A percentile compares a stretch with the other conserved stretches of the same genome.
phyloP scores from a whole-genome alignment of 1,284 basidiomycete species.

The Fomitopsis pinicola region DNA sequence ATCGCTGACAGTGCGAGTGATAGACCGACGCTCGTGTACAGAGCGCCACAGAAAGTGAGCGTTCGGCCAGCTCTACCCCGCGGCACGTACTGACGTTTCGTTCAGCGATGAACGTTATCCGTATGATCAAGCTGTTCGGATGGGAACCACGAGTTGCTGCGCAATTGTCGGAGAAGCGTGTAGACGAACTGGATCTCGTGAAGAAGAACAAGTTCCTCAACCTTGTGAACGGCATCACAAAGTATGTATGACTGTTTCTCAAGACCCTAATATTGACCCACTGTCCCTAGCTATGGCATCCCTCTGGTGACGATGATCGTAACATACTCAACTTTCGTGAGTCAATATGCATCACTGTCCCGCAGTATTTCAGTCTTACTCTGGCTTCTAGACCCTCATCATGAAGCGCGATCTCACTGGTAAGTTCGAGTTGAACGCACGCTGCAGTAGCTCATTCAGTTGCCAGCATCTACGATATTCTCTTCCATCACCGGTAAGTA shows the following conservation, averaged over 20 bases:
- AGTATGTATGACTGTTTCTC: conserved; percentile 7
- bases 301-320: conserved; percentile 64
- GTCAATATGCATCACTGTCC: conserved; percentile 5
- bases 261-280: not conserved
- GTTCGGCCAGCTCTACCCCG: not conserved
- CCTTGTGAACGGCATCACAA: conserved; percentile 5
- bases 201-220: conserved; percentile 27
- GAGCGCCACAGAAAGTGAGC: conserved; percentile 42
- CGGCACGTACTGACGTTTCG: conserved; percentile 12
- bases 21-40: conserved; percentile 49
- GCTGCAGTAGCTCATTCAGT: conserved; percentile 6
- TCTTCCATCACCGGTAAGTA: conserved; percentile 32
- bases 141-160: not conserved
- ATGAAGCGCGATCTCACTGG: conserved; percentile 30
- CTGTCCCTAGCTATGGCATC: conserved; percentile 44
- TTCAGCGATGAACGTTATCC: conserved; percentile 17
- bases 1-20: not conserved
- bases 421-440: conserved; percentile 9
- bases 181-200: conserved; percentile 27
- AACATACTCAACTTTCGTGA: conserved; percentile 58
- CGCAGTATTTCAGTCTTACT: not conserved
- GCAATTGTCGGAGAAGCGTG: not conserved
- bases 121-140: not conserved
- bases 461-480: conserved; percentile 34
- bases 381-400: conserved; percentile 27